A percentile compares a stretch with the other conserved stretches of the same genome.
phyloP scores from a whole-genome alignment of 208 protist species.

The Willaertia magna region DNA sequence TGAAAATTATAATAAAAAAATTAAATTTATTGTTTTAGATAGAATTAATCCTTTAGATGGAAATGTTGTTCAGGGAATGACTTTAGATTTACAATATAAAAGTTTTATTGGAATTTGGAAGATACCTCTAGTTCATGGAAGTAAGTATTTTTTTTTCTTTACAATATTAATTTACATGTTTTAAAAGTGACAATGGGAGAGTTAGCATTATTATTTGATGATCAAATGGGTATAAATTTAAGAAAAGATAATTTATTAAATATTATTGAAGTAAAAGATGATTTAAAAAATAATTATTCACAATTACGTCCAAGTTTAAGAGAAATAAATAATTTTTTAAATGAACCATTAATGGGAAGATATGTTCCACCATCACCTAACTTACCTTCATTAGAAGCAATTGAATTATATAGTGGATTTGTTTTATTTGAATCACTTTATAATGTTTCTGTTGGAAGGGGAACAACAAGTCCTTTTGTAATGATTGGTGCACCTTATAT shows the following conservation, averaged over 20 bases:
- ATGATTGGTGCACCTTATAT: neutral
- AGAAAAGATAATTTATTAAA: neutral
- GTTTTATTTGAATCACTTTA: neutral
- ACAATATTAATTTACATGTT: no score
- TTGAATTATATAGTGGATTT: neutral
- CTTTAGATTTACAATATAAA: neutral
- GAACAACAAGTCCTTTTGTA: neutral
- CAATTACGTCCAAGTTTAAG: neutral
- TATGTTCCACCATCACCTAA: neutral
- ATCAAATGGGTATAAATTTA: neutral
- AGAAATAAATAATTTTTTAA: neutral
- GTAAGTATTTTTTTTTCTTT: no score
- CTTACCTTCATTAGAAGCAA: neutral
- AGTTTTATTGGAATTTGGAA: conserved; percentile 6
- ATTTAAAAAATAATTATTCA: neutral
- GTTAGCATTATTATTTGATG: neutral
- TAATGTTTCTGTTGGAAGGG: neutral
- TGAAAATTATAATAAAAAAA: no score
- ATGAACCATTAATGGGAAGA: neutral
- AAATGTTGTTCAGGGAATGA: neutral
- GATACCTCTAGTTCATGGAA: neutral
- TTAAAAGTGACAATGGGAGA: conserved; percentile 13
- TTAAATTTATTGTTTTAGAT: neutral
- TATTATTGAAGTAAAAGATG: neutral
- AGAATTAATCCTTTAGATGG: neutral